Evolutionary conservation across 306 rosid species (phyloP).

Genomic region (Cicer pinnatifidum): DNA sequence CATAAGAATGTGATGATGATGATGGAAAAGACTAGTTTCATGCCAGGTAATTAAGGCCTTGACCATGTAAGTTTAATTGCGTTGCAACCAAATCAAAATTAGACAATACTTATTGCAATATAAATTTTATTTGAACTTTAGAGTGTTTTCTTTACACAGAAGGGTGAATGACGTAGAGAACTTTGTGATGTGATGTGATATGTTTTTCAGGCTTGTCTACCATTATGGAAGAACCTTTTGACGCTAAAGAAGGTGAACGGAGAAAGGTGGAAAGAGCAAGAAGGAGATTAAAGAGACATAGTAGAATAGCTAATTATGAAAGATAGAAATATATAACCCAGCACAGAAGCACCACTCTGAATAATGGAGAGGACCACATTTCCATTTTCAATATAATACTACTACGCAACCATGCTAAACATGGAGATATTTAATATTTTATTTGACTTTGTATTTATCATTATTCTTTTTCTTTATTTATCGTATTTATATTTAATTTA

Average conservation of each 20-base stretch:
- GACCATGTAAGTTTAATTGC: slow-evolving; percentile 10
- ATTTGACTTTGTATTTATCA: too few species aligned
- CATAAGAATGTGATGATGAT: slow-evolving; percentile 29
- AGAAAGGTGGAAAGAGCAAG: slow-evolving; percentile 60
- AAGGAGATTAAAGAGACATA: slow-evolving; percentile 49
- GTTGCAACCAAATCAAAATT: not conserved
- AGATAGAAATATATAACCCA: not conserved
- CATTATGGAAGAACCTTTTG: slow-evolving; percentile 59
- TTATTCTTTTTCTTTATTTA: too few species aligned
- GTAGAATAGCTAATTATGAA: slow-evolving; percentile 8
- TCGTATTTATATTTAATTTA: too few species aligned
- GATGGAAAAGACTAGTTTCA: slow-evolving; percentile 45
- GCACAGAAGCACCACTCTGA: not conserved
- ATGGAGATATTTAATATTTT: too few species aligned
- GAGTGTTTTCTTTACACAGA: not conserved
- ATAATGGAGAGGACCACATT: slow-evolving; percentile 57
- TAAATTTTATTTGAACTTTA: too few species aligned
- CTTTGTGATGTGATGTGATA: slow-evolving; percentile 7
- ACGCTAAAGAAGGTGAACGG: slow-evolving; percentile 48
- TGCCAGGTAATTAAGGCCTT: slow-evolving; percentile 47
- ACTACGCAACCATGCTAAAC: too few species aligned
- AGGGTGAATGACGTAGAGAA: slow-evolving; percentile 28
- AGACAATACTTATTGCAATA: not conserved
- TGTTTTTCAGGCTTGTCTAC: slow-evolving; percentile 61
- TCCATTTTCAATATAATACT: slow-evolving; percentile 45